phyloP scores from a whole-genome alignment of 2,329 filamentous ascomycete genomes.

The Colletotrichum chrysophilum region DNA sequence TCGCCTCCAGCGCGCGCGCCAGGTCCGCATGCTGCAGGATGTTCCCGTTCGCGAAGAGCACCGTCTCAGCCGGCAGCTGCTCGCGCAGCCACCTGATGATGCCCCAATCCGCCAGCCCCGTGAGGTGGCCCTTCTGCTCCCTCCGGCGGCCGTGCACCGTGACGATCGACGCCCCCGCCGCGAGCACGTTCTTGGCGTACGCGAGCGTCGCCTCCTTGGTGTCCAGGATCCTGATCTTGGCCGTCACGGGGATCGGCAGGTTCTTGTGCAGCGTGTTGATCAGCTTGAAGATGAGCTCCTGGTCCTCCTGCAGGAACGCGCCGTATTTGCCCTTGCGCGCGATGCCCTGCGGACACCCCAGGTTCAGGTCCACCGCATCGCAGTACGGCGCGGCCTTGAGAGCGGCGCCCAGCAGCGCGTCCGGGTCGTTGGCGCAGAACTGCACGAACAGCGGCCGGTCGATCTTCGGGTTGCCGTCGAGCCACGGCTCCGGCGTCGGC shows the following conservation, averaged over 20 bases:
- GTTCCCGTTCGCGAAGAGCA: conserved; percentile 97
- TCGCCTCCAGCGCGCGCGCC: conserved; percentile 76
- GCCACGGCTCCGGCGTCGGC: conserved; percentile 50
- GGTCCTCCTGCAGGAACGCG: conserved; percentile 93
- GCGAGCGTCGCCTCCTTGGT: conserved; percentile 84
- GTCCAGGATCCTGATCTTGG: conserved; percentile 91
- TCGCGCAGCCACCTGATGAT: conserved; percentile 83
- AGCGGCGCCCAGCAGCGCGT: conserved; percentile 81
- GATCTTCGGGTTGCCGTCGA: conserved; percentile 85
- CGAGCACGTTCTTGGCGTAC: conserved; percentile 87
- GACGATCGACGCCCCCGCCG: conserved; percentile 88
- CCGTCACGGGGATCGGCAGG: conserved; percentile 84
- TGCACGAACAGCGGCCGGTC: conserved; percentile 95
- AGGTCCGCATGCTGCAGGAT: conserved; percentile 83
- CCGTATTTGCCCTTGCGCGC: conserved; percentile 91
- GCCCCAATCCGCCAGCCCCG: conserved; percentile 91
- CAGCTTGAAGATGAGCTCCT: conserved; percentile 79
- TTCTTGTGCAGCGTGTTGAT: conserved; percentile 83
- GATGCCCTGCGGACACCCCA: conserved; percentile 96
- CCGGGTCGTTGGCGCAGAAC: conserved; percentile 90
- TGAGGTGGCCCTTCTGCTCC: conserved; percentile 96
- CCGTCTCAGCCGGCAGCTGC: conserved; percentile 82
- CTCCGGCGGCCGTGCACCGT: conserved; percentile 88
- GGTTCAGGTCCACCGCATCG: conserved; percentile 93
- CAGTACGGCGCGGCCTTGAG: conserved; percentile 82